phyloP scores from a whole-genome alignment of 345 rosid genomes.

The Dovyalis caffra region DNA sequence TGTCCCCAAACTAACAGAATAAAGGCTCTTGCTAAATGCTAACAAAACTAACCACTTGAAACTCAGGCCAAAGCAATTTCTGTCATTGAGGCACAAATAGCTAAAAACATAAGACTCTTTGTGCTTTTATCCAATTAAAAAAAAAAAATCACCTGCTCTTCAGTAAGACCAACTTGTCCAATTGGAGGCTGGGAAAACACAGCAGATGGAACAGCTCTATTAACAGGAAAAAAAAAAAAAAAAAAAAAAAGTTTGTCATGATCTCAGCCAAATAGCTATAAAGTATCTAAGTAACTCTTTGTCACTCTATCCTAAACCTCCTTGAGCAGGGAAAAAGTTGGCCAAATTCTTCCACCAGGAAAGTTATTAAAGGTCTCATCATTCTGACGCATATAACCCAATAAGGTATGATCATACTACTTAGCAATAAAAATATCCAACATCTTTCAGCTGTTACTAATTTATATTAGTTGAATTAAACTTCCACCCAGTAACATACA shows the following conservation, averaged over 20 bases:
- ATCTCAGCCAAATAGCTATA: not conserved
- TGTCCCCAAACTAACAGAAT: no score
- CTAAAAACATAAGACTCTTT: not conserved
- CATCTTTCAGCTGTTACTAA: not conserved
- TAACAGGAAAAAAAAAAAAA: constrained; percentile 7
- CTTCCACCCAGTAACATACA: not conserved
- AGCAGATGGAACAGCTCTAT: constrained; percentile 88
- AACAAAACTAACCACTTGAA: not conserved
- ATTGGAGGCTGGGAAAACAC: constrained; percentile 98
- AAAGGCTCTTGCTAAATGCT: no score
- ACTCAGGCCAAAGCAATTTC: no score
- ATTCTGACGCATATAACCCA: not conserved
- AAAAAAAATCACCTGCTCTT: constrained; percentile 67
- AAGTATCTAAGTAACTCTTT: not conserved
- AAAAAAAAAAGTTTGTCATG: constrained; percentile 7
- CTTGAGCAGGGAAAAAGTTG: no score
- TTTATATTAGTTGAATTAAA: not conserved
- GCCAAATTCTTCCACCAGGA: no score
- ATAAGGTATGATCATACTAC: not conserved
- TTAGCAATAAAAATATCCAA: not conserved
- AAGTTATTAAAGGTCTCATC: not conserved
- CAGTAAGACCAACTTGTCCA: constrained; percentile 87
- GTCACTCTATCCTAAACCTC: not conserved
- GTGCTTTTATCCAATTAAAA: no score
- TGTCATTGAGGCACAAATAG: not conserved